These are phyloP conservation scores for Amoebophrya sp. DNA, from an alignment of 169 alveolate species.

Conservation along the genomic window DNA sequence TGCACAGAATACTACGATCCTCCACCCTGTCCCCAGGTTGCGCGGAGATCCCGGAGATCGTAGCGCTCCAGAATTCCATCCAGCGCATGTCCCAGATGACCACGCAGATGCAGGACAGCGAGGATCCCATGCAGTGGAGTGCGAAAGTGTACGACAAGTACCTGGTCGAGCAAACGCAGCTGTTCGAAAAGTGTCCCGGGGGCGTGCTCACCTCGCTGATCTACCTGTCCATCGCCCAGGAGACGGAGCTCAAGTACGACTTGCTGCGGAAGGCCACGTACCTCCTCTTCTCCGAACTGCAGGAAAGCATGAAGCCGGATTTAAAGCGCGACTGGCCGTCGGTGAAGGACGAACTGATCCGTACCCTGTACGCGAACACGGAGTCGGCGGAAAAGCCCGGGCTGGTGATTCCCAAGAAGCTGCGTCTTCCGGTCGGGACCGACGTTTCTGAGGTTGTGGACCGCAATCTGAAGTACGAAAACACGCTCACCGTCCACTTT, in stretches of 20 bases:
- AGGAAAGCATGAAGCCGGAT: not conserved
- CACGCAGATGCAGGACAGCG: not conserved
- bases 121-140: not conserved
- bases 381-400: not conserved
- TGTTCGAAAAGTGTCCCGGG: not conserved
- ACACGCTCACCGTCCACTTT: not conserved
- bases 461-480: not conserved
- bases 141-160: not conserved
- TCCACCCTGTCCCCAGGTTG: not conserved
- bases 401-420: not conserved
- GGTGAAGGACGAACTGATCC: not conserved
- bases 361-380: not conserved
- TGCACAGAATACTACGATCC: no score
- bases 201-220: not conserved
- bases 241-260: not conserved
- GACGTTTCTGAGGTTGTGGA: not conserved
- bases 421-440: not conserved
- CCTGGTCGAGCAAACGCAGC: not conserved
- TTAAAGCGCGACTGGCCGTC: not conserved
- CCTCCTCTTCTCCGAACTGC: not conserved
- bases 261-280: not conserved
- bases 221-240: not conserved
- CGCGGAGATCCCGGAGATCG: not conserved
- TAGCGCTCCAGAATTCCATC: not conserved
- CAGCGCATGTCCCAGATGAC: not conserved